These are phyloP conservation scores for Cercospora brassicicola DNA, from an alignment of 2,329 filamentous ascomycete species.

Conservation along the genomic window DNA sequence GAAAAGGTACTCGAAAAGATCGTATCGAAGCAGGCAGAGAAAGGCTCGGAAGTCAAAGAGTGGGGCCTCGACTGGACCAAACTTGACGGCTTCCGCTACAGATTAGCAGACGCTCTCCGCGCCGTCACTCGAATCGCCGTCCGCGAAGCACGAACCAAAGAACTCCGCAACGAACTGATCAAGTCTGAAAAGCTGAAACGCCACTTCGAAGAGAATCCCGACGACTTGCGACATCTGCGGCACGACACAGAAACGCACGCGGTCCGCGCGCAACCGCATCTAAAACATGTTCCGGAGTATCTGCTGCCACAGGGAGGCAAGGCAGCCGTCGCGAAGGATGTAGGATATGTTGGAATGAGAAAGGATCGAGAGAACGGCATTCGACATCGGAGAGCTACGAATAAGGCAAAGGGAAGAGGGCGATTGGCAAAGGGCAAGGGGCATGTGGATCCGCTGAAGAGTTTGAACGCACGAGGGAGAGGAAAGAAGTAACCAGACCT, in stretches of 20 bases:
- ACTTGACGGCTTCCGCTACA: slow-evolving; percentile 90
- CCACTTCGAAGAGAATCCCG: slow-evolving; percentile 96
- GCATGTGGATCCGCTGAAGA: slow-evolving; percentile 76
- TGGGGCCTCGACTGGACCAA: slow-evolving; percentile 95
- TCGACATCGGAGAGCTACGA: slow-evolving; percentile 46
- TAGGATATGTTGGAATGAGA: slow-evolving; percentile 72
- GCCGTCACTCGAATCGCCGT: slow-evolving; percentile 87
- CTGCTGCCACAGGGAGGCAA: slow-evolving; percentile 73
- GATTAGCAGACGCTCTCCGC: slow-evolving; percentile 87
- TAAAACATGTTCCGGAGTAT: slow-evolving; percentile 94
- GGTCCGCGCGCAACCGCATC: slow-evolving; percentile 79
- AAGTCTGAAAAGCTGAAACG: slow-evolving; percentile 92
- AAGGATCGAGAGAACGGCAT: slow-evolving; percentile 54
- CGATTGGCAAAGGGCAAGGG: slow-evolving; percentile 62
- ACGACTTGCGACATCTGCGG: slow-evolving; percentile 79
- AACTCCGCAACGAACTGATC: slow-evolving; percentile 83
- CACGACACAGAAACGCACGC: slow-evolving; percentile 87
- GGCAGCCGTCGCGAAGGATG: slow-evolving; percentile 63
- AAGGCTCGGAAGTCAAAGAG: slow-evolving; percentile 77
- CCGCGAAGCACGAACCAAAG: slow-evolving; percentile 82
- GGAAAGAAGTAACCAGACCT: slow-evolving; percentile 35
- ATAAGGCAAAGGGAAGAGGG: slow-evolving; percentile 50
- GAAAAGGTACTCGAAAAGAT: slow-evolving; percentile 83
- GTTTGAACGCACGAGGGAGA: slow-evolving; percentile 62
- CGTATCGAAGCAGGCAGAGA: slow-evolving; percentile 72